These are phyloP conservation scores for Auxenochlorella pyrenoidosa DNA, from an alignment of 139 green algal species.

Conservation along the genomic window DNA sequence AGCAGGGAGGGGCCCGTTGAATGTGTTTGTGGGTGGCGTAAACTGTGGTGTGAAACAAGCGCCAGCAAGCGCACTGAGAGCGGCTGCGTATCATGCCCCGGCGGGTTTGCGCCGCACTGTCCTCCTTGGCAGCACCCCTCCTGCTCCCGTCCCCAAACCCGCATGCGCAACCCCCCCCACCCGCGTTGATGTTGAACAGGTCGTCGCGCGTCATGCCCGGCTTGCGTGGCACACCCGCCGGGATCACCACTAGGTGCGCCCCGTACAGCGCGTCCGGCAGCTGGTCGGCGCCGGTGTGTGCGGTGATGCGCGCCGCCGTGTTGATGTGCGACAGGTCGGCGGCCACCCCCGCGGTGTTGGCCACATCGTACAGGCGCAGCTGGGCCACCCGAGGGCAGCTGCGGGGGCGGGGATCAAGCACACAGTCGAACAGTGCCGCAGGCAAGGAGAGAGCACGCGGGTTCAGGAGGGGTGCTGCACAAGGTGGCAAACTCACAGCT, in stretches of 20 bases:
- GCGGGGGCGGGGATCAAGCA: neutral
- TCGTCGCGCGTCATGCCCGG: slow-evolving; percentile 99
- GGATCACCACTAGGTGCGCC: slow-evolving; percentile 93
- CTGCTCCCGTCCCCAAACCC: neutral
- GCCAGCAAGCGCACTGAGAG: no score
- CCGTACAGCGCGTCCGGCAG: slow-evolving; percentile 80
- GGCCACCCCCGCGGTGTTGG: slow-evolving; percentile 89
- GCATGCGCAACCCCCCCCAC: no score
- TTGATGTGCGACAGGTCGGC: slow-evolving; percentile 96
- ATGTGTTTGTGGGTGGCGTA: no score
- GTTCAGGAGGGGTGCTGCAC: neutral
- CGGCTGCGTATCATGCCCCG: no score
- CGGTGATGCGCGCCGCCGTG: slow-evolving; percentile 83
- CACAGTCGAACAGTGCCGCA: neutral
- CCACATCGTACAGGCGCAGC: slow-evolving; percentile 97
- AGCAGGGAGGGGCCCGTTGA: no score
- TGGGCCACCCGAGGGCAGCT: slow-evolving; percentile 48
- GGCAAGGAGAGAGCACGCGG: no score
- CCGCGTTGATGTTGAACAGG: slow-evolving; percentile 98
- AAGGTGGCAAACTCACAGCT: slow-evolving; percentile 59
- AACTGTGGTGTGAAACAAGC: no score
- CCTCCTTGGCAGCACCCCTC: neutral
- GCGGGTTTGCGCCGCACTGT: no score
- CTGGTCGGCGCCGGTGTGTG: slow-evolving; percentile 78
- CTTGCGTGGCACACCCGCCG: slow-evolving; percentile 94